phyloP scores from a whole-genome alignment of 1,139 yeast species.

The Sugiyamaella novakii region DNA sequence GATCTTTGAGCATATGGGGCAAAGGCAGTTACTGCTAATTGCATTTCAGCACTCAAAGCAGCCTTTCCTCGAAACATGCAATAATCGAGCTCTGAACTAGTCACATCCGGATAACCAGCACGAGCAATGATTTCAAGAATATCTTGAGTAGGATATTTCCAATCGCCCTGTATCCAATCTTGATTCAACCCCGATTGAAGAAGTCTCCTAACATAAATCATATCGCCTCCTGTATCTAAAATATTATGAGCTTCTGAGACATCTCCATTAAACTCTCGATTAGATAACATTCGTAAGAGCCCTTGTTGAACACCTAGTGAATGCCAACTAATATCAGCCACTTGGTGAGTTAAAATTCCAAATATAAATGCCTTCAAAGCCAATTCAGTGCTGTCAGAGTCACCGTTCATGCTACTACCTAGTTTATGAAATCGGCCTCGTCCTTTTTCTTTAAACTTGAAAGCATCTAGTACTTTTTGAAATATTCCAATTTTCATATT shows the following conservation, averaged over 20 bases:
- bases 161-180: conserved; percentile 42
- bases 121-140: conserved; percentile 42
- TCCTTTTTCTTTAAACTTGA: conserved; percentile 11
- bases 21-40: conserved; percentile 39
- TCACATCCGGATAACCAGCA: conserved; percentile 40
- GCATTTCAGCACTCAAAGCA: conserved; percentile 50
- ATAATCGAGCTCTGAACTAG: conserved; percentile 40
- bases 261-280: conserved; percentile 54
- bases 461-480: conserved; percentile 8
- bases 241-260: conserved; percentile 51
- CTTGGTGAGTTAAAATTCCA: conserved; percentile 60
- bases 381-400: conserved; percentile 25
- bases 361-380: conserved; percentile 53
- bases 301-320: conserved; percentile 57
- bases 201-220: conserved; percentile 48
- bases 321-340: conserved; percentile 65
- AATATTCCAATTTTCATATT: conserved; percentile 4
- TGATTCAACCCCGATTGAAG: conserved; percentile 36
- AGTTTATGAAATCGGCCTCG: conserved; percentile 1
- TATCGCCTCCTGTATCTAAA: conserved; percentile 62
- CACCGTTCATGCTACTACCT: not conserved
- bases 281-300: conserved; percentile 49
- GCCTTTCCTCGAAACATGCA: conserved; percentile 57
- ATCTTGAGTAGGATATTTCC: conserved; percentile 51
- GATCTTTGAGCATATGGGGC: conserved; percentile 44